Evolutionary conservation across 768 basidiomycete genomes (phyloP).

Genomic region (Tubosaeta brunneosetosa): DNA sequence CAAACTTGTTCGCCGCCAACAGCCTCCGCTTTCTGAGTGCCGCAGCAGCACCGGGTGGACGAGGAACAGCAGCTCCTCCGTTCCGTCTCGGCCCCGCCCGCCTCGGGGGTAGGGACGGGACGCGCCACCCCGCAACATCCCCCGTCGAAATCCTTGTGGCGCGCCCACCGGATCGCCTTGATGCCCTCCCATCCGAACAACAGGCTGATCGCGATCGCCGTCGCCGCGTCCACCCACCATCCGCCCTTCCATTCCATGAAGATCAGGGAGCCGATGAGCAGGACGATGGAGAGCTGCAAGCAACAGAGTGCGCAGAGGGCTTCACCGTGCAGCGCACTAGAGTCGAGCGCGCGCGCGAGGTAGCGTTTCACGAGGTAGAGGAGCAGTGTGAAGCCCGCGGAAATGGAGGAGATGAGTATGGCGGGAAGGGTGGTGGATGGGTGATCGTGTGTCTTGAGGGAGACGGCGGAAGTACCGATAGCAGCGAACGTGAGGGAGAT

Average conservation of each 20-base stretch:
- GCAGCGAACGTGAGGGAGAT: conserved; percentile 36
- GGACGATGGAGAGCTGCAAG: conserved; percentile 39
- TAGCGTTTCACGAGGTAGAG: conserved; percentile 44
- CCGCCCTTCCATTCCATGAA: conserved; percentile 40
- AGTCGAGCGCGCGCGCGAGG: conserved; percentile 41
- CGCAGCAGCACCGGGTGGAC: neutral
- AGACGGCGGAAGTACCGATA: conserved; percentile 31
- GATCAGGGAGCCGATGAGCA: conserved; percentile 39
- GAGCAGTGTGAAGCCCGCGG: conserved; percentile 36
- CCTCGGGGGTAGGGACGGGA: neutral
- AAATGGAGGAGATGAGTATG: conserved; percentile 40
- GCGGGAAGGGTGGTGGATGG: conserved; percentile 38
- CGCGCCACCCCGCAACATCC: conserved; percentile 30
- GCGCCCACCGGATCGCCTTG: conserved; percentile 41
- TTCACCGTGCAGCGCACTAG: conserved; percentile 41
- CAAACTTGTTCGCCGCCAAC: conserved; percentile 6
- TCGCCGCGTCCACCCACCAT: conserved; percentile 47
- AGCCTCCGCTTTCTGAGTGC: neutral
- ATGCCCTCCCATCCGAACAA: conserved; percentile 44
- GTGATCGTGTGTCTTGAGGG: conserved; percentile 33
- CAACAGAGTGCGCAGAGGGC: conserved; percentile 42
- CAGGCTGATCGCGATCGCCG: conserved; percentile 36
- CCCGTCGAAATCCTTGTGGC: conserved; percentile 32
- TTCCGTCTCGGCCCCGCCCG: neutral
- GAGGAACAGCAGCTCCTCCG: neutral